Base-by-base conservation (phyloP, 2,329 filamentous ascomycete species). In the Exophiala sp. region DNA sequence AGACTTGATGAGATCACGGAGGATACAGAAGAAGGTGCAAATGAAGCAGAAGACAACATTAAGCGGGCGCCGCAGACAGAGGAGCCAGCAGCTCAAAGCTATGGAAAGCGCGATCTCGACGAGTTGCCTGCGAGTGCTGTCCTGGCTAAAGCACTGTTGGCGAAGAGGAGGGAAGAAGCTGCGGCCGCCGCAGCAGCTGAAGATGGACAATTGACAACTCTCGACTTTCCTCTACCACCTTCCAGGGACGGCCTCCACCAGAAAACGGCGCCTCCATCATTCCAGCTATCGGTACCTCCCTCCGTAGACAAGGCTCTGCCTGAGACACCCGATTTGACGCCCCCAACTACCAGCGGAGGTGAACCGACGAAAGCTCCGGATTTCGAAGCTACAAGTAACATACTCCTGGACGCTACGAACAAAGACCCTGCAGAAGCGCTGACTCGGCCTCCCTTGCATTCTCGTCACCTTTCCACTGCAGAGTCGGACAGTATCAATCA, bases 1-100 rank as follows among this genome's bases (percentile, higher is more conserved):
- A 85, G 89, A 62, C 76, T 97, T 64, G 87, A 92, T 74, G 92
- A 95, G 73, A 96, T 97, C 68, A 85, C 87, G n/a, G 94, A 97
- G 72, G 89, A 94, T 73, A 88, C 87, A 50, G 60, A 62, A 47
- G 56, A 61, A 21, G 43, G 44, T 12, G 21, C 35, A 6, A 34
- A 21, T 38, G 40, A 20, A n/a, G 40, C 49, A 2, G 40, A 50
- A n/a, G 51, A 52, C 16, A 86, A 84, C 65, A 75, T 82, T 50
- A 78, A 85, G 64, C 84, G 80, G 1, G 71, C 79, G 76, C 80
- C 65, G 72, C 81, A 63, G 35, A 59, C 65, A 5, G 68, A 66
- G 54, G 53, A 60, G 12, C 58, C 61, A 39, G 47, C 63, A 24
- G 51, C 64, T 40, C 51, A 54, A 38, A 59, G 55, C 24, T 60